Conservation (phyloP, 2,329 filamentous ascomycete genomes). For the Colletotrichum sp. region DNA sequence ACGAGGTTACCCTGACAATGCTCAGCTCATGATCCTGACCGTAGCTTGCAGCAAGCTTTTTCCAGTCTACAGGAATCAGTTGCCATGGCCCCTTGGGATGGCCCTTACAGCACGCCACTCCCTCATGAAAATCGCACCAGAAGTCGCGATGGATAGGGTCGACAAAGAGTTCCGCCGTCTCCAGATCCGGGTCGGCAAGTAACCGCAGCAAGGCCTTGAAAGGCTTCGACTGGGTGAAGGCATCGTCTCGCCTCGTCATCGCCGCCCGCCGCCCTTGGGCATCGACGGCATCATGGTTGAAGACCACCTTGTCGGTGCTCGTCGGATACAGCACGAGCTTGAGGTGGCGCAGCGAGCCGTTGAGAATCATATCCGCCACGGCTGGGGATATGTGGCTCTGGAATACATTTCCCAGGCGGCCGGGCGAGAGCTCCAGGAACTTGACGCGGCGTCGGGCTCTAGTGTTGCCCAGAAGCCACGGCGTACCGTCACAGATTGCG, state of each 20-base stretch:
- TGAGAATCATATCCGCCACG: constrained; percentile 30
- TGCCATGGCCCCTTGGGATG: constrained; percentile 16
- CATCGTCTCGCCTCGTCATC: constrained; percentile 13
- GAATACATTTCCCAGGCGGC: constrained; percentile 24
- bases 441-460: constrained; percentile 23
- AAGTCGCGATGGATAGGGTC: constrained; percentile 37
- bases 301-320: background rate
- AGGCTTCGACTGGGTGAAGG: constrained; percentile 13
- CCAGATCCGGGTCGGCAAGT: constrained; percentile 50
- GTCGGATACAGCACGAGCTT: constrained; percentile 24
- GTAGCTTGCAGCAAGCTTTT: constrained; percentile 26
- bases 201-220: constrained; percentile 40
- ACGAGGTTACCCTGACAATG: constrained; percentile 15
- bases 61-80: constrained; percentile 35
- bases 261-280: background rate
- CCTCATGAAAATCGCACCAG: constrained; percentile 48
- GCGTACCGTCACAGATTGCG: background rate
- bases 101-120: constrained; percentile 19
- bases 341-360: constrained; percentile 25
- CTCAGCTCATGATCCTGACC: constrained; percentile 25
- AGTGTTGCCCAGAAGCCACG: constrained; percentile 17
- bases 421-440: constrained; percentile 23
- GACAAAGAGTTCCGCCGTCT: constrained; percentile 42
- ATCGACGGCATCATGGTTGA: constrained; percentile 11
- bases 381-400: constrained; percentile 22